Evolutionary conservation across 1,284 basidiomycete species (phyloP), one percentile per base, ranked within the genome.

Genomic region (Malassezia sp.): DNA sequence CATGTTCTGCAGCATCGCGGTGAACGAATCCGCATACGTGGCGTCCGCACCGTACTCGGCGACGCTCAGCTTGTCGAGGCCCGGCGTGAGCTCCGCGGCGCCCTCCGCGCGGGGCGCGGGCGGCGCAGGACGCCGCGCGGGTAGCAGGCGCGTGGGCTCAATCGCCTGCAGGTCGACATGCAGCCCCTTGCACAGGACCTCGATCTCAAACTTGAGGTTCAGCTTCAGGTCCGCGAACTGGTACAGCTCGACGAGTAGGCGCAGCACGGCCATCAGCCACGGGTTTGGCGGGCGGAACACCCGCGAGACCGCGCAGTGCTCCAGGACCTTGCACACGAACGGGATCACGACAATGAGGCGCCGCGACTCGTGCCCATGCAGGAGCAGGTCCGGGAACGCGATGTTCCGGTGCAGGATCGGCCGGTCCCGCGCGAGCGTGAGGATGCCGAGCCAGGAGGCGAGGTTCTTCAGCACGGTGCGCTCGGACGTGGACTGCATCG

Each of bases 181-280:
- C 26, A 97, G 79, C 33, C 80, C 80, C 72, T 89, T 91, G 77
- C 91, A 97, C 8, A 97, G 75, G 24, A 96, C 83, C 73, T 99
- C 93, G 56, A 99, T 97, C 74, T 97, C 93, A 65, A 97, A 97
- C 72, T 96, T 97, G 70, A 91, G 78, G 70, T 96, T 95, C 51
- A 97, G 77, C 73, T 95, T 93, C 53, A 97, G 78, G 62, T 97
- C 90, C 3, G 89, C 91, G 61, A 83, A 93, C 67, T 91, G 87
- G 72, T 99, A 97, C 17, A 99, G 78, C 72, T 99, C 93, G 31
- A 83, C 86, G 38, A 97, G 79, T 21, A 97, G 77, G 54, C 84
- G 80, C 57, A 97, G 76, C 52, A 97, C 84, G 0, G 85, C 90
- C 82, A 93, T 89, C 46, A 99, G 73, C 93, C 93, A 99, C 1